Base-by-base conservation (phyloP, 305 asterid species). In the Salvia sclarea region DNA sequence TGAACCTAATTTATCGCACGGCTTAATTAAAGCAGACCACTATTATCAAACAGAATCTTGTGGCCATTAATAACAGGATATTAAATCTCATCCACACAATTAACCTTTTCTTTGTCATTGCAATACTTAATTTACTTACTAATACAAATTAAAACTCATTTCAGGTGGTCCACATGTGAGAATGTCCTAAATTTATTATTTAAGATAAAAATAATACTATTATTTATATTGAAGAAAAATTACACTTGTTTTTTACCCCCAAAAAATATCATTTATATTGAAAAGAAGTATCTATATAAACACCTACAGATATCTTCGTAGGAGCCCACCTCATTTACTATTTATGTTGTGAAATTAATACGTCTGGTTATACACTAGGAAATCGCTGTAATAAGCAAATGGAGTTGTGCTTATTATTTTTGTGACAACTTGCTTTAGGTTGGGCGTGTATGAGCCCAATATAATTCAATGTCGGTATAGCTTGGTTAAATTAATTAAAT, bases 1-100 rank as follows among this genome's bases (percentile, higher is more conserved):
- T 53, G 71, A 53, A 37, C 49, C 71, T 7, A 22, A 66, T 9
- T 22, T 20, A 52, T 21, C 7, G 21, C 61, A 21, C 28, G 52
- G 37, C 30, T 44, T 48, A 64, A 64, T 63, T 25, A 16, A 41
- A 16, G 10, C 10, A 47, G 2, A 47, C 16, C 31, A 9, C 45
- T 30, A 47, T 43, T 1, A 48, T 47, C 4, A 14, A 43, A 11
- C 13, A 24, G 0, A 43, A 41, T n/a, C 14, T 0, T 22, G 50
- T 33, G 21, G 14, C 21, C 10, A 43, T 8, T 13, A 61, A 17
- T 33, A 25, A 1, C 18, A 45, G 16, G 43, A 49, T 49, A 33
- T 11, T 60, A 40, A 35, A 3, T 16, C 61, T 65, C 61, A 65
- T 20, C 70, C 70, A 49, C 49, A 49, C 37, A 35, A 48, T 64